Percentiles rank a stretch among this genome's conserved stretches.
These are phyloP conservation scores for Lupinus albus DNA, from an alignment of 306 rosid genomes.

Conservation along the genomic window DNA sequence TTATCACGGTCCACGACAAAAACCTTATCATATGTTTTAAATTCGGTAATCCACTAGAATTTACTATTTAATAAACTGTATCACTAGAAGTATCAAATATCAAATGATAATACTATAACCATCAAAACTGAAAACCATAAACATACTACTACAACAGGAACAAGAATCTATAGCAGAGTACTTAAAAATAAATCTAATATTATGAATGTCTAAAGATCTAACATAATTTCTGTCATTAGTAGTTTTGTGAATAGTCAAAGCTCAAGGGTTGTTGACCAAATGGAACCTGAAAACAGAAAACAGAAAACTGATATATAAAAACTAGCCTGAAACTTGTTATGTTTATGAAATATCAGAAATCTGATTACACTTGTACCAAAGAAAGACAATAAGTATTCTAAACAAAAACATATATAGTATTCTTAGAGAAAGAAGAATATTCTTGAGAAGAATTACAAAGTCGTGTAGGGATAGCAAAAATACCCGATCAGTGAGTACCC, in stretches of 20 bases:
- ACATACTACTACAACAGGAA: constrained; percentile 46
- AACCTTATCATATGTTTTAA: constrained; percentile 26
- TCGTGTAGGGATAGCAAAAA: no score
- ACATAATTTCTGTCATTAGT: constrained; percentile 50
- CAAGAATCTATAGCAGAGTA: constrained; percentile 44
- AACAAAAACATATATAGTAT: no score
- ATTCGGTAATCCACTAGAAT: constrained; percentile 41
- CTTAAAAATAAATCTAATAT: constrained; percentile 21
- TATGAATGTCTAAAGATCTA: constrained; percentile 41
- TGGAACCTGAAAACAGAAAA: constrained; percentile 69
- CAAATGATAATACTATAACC: constrained; percentile 38
- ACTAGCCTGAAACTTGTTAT: not conserved
- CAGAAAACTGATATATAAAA: not conserved
- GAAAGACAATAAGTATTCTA: no score
- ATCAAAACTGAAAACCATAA: constrained; percentile 44
- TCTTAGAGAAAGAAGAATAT: no score
- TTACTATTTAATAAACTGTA: constrained; percentile 43
- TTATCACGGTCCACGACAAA: no score
- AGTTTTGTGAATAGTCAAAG: constrained; percentile 83
- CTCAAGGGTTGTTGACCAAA: constrained; percentile 88
- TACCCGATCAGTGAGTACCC: no score
- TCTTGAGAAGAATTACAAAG: no score
- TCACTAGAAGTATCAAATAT: constrained; percentile 26
- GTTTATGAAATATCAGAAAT: constrained; percentile 9
- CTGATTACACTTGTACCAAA: no score